phyloP scores from a whole-genome alignment of 805 yeast species.

The Metschnikowia reukaufii region DNA sequence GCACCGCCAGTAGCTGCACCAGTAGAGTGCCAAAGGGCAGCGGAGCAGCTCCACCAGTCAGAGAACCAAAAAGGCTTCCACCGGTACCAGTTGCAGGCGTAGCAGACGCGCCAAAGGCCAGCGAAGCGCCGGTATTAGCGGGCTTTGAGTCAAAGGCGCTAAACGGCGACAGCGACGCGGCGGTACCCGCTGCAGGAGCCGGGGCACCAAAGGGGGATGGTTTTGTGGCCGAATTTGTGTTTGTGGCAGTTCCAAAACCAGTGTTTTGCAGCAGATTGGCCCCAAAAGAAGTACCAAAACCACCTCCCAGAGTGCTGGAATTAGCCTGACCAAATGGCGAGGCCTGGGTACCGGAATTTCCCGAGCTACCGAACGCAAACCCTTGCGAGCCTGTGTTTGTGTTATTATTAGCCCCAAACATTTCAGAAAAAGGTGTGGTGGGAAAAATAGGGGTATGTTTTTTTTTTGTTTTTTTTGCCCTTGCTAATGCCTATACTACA shows the following conservation, averaged over 20 bases:
- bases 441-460: background rate
- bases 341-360: constrained; percentile 2
- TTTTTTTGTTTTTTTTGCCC: background rate
- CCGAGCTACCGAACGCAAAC: constrained; percentile 3
- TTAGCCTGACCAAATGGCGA: constrained; percentile 8
- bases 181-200: background rate
- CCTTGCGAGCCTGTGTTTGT: constrained; percentile 4
- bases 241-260: constrained; percentile 4
- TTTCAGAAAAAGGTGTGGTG: background rate
- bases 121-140: background rate
- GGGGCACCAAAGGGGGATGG: constrained; percentile 4
- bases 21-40: constrained; percentile 1
- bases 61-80: background rate
- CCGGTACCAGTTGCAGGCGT: background rate
- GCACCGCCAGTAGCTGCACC: background rate
- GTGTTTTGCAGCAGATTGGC: constrained; percentile 3
- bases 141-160: background rate
- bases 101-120: background rate
- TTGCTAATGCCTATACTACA: background rate
- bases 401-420: constrained; percentile 14
- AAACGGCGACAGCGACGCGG: constrained; percentile 1
- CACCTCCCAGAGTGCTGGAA: background rate
- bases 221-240: background rate
- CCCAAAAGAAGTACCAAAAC: constrained; percentile 7
- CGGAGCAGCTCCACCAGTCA: background rate